Conservation (phyloP, 2,329 filamentous ascomycete genomes). For the Xylogone sp. region DNA sequence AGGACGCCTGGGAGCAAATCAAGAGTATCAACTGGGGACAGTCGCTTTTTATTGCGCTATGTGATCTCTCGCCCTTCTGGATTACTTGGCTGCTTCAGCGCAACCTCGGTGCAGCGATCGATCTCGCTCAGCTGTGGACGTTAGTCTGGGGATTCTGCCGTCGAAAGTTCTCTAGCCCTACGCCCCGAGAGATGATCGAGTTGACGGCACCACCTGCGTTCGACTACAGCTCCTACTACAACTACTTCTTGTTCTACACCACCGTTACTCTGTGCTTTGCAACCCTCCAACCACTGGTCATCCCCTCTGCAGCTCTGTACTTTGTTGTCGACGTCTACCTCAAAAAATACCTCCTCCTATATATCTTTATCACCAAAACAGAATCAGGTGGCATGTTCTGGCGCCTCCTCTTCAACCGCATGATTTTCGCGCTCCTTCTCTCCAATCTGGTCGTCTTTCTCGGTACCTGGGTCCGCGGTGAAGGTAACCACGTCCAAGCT, state of each 20-base stretch:
- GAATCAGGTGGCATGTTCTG: conserved; percentile 93
- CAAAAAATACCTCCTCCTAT: conserved; percentile 93
- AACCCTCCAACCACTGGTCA: conserved; percentile 79
- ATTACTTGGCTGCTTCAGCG: conserved; percentile 90
- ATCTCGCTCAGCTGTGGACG: conserved; percentile 84
- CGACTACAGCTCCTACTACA: conserved; percentile 96
- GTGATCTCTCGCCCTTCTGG: conserved; percentile 85
- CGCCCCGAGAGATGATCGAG: conserved; percentile 86
- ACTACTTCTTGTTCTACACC: conserved; percentile 93
- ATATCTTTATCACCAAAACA: conserved; percentile 94
- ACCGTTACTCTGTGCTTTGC: conserved; percentile 86
- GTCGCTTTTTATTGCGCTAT: conserved; percentile 70
- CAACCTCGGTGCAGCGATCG: conserved; percentile 88
- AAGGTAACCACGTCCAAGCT: conserved; percentile 56
- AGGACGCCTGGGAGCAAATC: conserved; percentile 67
- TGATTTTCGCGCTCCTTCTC: conserved; percentile 77
- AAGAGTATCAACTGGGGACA: conserved; percentile 57
- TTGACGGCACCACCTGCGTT: conserved; percentile 89
- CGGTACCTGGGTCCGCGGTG: conserved; percentile 67
- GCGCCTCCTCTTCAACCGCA: conserved; percentile 88
- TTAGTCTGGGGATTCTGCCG: conserved; percentile 81
- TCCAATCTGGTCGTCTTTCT: conserved; percentile 76
- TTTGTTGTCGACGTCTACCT: conserved; percentile 82
- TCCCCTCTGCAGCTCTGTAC: conserved; percentile 85
- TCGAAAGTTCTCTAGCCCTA: conserved; percentile 81